Percentiles rank a stretch among this genome's conserved stretches.
Evolutionary conservation across 768 basidiomycete genomes (phyloP).

Genomic region (Hypsizygus marmoreus): DNA sequence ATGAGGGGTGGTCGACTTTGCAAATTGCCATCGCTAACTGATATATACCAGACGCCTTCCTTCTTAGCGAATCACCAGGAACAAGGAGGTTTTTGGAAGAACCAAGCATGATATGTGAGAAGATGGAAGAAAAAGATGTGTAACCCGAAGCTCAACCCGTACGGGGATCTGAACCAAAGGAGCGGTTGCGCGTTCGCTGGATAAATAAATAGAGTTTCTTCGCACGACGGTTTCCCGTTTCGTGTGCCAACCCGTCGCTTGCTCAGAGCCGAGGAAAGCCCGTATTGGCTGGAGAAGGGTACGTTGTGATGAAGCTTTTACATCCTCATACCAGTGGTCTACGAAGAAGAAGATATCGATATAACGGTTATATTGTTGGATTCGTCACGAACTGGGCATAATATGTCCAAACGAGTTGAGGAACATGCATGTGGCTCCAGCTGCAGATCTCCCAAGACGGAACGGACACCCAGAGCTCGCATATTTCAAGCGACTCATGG

Average conservation of each 20-base stretch:
- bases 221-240: background rate
- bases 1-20: background rate
- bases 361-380: too few species aligned
- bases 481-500: too few species aligned
- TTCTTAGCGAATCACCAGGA: slow-evolving; percentile 19
- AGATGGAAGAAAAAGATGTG: background rate
- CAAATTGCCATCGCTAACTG: slow-evolving; percentile 5
- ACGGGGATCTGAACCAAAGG: slow-evolving; percentile 10
- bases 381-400: too few species aligned
- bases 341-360: too few species aligned
- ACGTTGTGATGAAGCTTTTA: too few species aligned
- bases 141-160: background rate
- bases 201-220: slow-evolving; percentile 8
- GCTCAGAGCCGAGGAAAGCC: background rate
- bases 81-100: slow-evolving; percentile 14
- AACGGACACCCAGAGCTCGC: too few species aligned
- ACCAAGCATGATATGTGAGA: slow-evolving; percentile 12
- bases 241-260: background rate
- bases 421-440: too few species aligned
- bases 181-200: background rate
- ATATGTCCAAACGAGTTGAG: too few species aligned
- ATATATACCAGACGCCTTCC: slow-evolving; percentile 13
- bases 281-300: background rate
- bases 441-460: too few species aligned
- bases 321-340: too few species aligned